Conservation (phyloP, 306 rosid species). For the Prunus kanzakura region DNA sequence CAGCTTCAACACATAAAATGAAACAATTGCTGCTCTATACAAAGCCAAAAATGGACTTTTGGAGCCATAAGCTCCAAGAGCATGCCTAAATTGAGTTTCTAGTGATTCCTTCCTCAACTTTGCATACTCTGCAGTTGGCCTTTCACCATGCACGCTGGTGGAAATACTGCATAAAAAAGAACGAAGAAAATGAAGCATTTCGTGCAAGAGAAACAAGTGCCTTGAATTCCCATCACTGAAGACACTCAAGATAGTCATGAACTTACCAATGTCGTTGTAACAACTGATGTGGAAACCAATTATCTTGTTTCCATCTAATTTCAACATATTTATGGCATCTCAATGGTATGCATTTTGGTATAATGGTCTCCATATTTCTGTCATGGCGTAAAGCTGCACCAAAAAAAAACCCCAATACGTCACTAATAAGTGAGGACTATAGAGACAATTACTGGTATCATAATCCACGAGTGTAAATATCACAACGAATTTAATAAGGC, state of each 20-base stretch:
- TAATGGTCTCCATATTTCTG: conserved; percentile 26
- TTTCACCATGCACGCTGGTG: conserved; percentile 87
- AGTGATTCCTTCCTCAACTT: conserved; percentile 81
- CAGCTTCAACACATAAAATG: conserved; percentile 75
- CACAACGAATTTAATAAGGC: not conserved
- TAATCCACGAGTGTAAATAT: not conserved
- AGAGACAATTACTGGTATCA: not conserved
- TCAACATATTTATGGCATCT: conserved; percentile 34
- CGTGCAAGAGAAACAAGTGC: conserved; percentile 2
- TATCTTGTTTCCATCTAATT: conserved; percentile 30
- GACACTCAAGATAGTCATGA: not conserved
- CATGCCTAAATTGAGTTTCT: conserved; percentile 73
- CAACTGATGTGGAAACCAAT: conserved; percentile 35
- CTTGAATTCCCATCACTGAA: not conserved
- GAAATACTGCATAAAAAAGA: conserved; percentile 56
- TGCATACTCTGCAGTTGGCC: conserved; percentile 89
- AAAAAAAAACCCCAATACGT: not conserved
- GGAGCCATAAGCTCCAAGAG: conserved; percentile 66
- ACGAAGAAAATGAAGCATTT: conserved; percentile 8
- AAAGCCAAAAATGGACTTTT: conserved; percentile 81
- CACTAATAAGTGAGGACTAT: not conserved
- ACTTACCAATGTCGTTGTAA: conserved; percentile 63
- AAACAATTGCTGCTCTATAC: conserved; percentile 85
- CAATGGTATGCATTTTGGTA: conserved; percentile 43
- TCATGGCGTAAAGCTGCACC: conserved; percentile 48